A percentile compares a stretch with the other conserved stretches of the same genome.
Evolutionary conservation across 225 moss, liverwort and hornwort genomes (phyloP).

Genomic region (Polytrichum formosum): DNA sequence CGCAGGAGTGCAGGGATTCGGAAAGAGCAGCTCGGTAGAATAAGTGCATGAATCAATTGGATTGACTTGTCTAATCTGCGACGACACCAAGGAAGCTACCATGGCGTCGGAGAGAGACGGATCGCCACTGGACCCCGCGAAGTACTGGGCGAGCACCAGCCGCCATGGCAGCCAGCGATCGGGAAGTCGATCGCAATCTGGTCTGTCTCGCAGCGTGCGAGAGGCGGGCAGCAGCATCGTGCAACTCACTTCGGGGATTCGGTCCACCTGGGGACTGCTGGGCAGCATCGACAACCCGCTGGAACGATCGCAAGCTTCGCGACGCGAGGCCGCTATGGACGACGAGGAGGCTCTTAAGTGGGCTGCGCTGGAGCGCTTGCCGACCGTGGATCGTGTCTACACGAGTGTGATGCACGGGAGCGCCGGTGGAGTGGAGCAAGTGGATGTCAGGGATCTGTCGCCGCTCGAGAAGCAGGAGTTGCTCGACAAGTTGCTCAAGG

Average conservation of each 20-base stretch:
- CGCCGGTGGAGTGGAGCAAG: slow-evolving; percentile 1
- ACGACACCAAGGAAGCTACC: not conserved
- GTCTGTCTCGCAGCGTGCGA: not conserved
- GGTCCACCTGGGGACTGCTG: slow-evolving; percentile 5
- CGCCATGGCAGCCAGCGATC: not conserved
- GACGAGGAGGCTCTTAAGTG: slow-evolving; percentile 16
- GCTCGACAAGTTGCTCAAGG: slow-evolving; percentile 11
- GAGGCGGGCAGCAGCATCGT: not conserved
- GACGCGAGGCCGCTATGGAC: slow-evolving; percentile 10
- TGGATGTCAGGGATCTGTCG: slow-evolving; percentile 14
- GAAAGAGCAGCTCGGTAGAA: no score
- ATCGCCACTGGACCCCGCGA: not conserved
- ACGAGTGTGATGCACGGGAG: slow-evolving; percentile 1
- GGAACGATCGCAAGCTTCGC: slow-evolving; percentile 8
- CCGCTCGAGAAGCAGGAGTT: slow-evolving; percentile 4
- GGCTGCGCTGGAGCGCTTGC: slow-evolving; percentile 14
- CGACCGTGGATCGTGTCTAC: slow-evolving; percentile 9
- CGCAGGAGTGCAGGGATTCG: no score
- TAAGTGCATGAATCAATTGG: no score
- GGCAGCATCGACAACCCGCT: slow-evolving; percentile 6
- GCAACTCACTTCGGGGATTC: not conserved
- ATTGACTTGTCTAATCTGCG: no score
- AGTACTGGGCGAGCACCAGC: not conserved
- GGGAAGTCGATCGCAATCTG: not conserved
- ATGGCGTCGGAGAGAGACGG: slow-evolving; percentile 10